Base-by-base conservation (phyloP, 2,329 filamentous ascomycete species). In the Atkinsonella texensis region DNA sequence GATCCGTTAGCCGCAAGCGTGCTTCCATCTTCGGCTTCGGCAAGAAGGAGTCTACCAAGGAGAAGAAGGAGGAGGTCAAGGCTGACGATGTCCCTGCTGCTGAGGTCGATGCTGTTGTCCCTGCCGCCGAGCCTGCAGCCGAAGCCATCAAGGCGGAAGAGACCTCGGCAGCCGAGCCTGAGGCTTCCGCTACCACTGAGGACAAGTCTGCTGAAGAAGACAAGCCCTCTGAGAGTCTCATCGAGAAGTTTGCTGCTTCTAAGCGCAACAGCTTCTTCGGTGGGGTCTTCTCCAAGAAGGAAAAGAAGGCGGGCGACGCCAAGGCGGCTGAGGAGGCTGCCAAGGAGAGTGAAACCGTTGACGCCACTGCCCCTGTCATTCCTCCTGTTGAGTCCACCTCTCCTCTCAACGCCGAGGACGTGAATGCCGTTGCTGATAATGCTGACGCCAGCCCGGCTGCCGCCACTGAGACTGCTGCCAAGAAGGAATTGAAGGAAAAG, bases 401-500 rank as follows among this genome's bases (percentile, higher is more conserved):
- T 58, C 77, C 77, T 52, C 70, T 81, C 4, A 75, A 74, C 47
- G 68, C 80, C 56, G 76, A 82, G 58, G 76, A 82, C 58, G 76
- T 77, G 46, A 69, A 69, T n/a, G 70, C 66, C 53, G 70, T 72
- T 31, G 65, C 70, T 40, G 75, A 79, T 66, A 69, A 69, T 20
- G 67, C 71, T 3, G 75, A 79, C 59, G 63, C 56, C 45, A 62
- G 70, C 51, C 65, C 69, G 28, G 65, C 71, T 52, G 74, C 74
- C 57, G 73, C 72, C 28, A 65, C 71, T 52, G 74, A 74, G 57
- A 71, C 73, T 54, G 80, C 83, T 70, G 58, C 71, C 52, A 80
- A 80, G 68, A 80, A 81, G 70, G 78, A 80, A 56, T 66, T 75
- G 59, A 89, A 88, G 81, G 76, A 80, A 70, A 95, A 94, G 86